Evolutionary conservation across 345 rosid genomes (phyloP), one percentile per base, ranked within the genome.

Genomic region (Corchorus capsularis): DNA sequence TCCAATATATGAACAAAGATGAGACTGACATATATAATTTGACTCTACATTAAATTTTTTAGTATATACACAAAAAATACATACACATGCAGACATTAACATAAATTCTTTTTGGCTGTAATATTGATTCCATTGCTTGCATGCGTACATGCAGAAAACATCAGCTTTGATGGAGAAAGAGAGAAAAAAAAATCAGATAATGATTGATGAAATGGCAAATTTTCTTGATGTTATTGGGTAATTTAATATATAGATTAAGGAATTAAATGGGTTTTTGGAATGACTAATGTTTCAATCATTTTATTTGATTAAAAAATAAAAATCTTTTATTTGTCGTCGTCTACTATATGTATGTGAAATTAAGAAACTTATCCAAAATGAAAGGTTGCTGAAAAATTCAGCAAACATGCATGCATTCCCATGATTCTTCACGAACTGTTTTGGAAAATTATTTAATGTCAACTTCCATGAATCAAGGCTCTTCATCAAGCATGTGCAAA

Each of bases 101-200:
- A 50, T 69, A 2, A 50, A 50, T 27, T 68, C 43, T 32, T 16
- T 69, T 69, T 69, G 9, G 45, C 45, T 27, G 57, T 3, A 49
- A 68, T 27, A 27, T 68, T 49, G 72, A 68, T 49, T 68, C 43
- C 57, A 68, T 54, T 27, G 15, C 57, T 27, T 68, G 72, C 72
- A 68, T 47, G 72, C 71, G 54, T 67, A 3, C 71, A 67, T 13
- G 55, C 34, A 67, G 56, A 67, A 67, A 45, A 39, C 5, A 39
- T 39, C 20, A 67, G 7, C 22, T 20, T 15, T 49, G 53, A 45
- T 4, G 22, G 6, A 11, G 16, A 65, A 17, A 39, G 43, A 39
- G 43, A 39, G 43, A 39, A 13, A n/a, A 5, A 4, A 2, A 8
- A 1, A 22, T 4, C 6, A 22, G 16, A 59, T 22, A 3, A 60